Evolutionary conservation across 345 rosid species (phyloP), one percentile per base, ranked within the genome.

Genomic region (Gossypium anomalum): DNA sequence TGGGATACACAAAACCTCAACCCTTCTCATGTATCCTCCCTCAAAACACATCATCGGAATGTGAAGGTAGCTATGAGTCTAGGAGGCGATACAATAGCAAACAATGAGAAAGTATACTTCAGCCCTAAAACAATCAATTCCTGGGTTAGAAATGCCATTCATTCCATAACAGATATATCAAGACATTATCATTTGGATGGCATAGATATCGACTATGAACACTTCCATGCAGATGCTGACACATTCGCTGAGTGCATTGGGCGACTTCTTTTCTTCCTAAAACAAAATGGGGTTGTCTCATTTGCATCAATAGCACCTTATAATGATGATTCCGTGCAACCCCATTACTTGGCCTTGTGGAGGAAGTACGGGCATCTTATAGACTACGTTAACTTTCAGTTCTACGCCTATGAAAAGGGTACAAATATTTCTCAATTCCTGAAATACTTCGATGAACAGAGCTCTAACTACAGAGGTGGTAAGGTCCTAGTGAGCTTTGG

Each of bases 311-410:
- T 87, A 74, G 93, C 90, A n/a, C 88, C 93, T 10, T 89, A 67
- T n/a, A 84, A 84, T 0, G 2, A 76, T 73, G 76, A 25, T 68
- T 43, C 80, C 2, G 86, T 85, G 72, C 88, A 86, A 67, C 67
- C 85, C 22, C 66, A 85, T 79, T 85, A 87, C 83, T 29, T 85
- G 61, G 82, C 90, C 67, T 71, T 89, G 55, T 87, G 87, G 93
- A 82, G 75, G 70, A 86, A 81, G 48, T 86, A 83, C 25, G 86
- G 86, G 12, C 86, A 89, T 64, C 85, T 89, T 11, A 87, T 89
- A 14, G 89, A 86, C 85, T 86, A 85, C 22, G 85, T 84, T 15
- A 86, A 89, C 82, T 89, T 89, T 71, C 89, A 87, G 74, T 89
- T 87, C 76, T 89, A 89, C 27, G 85, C 90, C 56, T 87, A 84